phyloP scores from a whole-genome alignment of 164 flowering plant species.

The Liquidambar formosana region DNA sequence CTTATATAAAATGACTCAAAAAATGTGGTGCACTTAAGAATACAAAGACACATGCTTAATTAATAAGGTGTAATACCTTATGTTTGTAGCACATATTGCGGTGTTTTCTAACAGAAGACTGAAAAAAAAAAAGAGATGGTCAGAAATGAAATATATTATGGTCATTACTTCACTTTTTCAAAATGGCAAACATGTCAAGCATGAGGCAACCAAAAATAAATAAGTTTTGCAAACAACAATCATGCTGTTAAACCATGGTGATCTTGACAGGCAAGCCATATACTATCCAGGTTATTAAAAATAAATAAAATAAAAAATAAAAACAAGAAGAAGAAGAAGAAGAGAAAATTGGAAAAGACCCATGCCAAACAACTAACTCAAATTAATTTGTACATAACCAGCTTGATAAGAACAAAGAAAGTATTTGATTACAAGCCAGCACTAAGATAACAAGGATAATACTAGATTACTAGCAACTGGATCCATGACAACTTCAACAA shows the following conservation, averaged over 20 bases:
- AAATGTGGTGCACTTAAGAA: not conserved
- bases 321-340: too few relatives aligned
- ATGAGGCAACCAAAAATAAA: too few relatives aligned
- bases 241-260: too few relatives aligned
- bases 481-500: too few relatives aligned
- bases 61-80: conserved; percentile 60
- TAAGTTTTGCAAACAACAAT: too few relatives aligned
- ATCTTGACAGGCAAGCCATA: too few relatives aligned
- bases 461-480: too few relatives aligned
- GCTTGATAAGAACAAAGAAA: not conserved
- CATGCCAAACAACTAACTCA: not conserved
- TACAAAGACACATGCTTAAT: not conserved
- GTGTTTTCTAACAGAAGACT: conserved; percentile 99
- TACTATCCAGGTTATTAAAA: too few relatives aligned
- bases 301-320: too few relatives aligned
- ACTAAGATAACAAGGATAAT: not conserved
- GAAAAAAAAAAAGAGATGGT: conserved; percentile 22
- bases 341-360: too few relatives aligned
- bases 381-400: not conserved
- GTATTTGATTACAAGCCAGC: not conserved
- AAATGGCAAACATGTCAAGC: too few relatives aligned
- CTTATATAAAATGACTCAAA: not conserved
- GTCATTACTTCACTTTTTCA: too few relatives aligned
- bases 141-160: not conserved
- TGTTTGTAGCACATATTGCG: conserved; percentile 98